Percentiles rank a stretch among this genome's conserved stretches.
These are phyloP conservation scores for Cryptococcus wingfieldii DNA, from an alignment of 1,284 basidiomycete species.

Conservation along the genomic window DNA sequence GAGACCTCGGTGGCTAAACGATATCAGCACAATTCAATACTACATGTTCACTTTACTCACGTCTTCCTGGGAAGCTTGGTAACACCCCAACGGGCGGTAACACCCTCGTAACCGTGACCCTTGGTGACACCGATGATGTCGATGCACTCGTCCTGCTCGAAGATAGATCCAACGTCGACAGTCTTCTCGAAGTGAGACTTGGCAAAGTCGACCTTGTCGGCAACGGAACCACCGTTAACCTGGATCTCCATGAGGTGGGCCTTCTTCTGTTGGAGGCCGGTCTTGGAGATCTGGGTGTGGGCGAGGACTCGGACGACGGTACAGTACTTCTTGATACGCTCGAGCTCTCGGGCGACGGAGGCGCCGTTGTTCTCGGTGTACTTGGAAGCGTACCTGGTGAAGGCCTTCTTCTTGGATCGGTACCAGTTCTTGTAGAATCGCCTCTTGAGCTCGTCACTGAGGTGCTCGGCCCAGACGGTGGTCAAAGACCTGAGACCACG, in stretches of 20 bases:
- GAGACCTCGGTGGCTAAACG: conserved; percentile 80
- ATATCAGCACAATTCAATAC: conserved; percentile 63
- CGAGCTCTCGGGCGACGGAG: conserved; percentile 89
- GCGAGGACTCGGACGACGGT: conserved; percentile 98
- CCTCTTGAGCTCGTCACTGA: conserved; percentile 84
- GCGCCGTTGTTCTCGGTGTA: conserved; percentile 93
- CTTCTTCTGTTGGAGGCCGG: conserved; percentile 97
- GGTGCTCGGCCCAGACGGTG: conserved; percentile 65
- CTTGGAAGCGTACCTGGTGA: conserved; percentile 96
- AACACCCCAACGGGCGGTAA: conserved; percentile 98
- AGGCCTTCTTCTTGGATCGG: conserved; percentile 99
- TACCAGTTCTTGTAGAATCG: conserved; percentile 99
- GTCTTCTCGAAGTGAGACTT: conserved; percentile 97
- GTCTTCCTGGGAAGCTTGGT: conserved; percentile 50
- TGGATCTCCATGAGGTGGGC: conserved; percentile 99
- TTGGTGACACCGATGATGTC: conserved; percentile 98
- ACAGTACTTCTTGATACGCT: conserved; percentile 99
- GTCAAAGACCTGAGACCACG: conserved; percentile 86
- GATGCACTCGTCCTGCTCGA: conserved; percentile 95
- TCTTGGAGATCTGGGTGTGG: conserved; percentile 98
- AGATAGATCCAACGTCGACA: conserved; percentile 76
- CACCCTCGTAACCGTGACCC: conserved; percentile 99
- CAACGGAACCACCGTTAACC: conserved; percentile 93
- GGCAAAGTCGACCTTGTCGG: conserved; percentile 98
- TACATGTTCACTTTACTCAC: conserved; percentile 64